Percentiles rank a stretch among this genome's conserved stretches.
Conservation (phyloP, 108 stramenopile genomes). For the Epipyxis sp. region DNA sequence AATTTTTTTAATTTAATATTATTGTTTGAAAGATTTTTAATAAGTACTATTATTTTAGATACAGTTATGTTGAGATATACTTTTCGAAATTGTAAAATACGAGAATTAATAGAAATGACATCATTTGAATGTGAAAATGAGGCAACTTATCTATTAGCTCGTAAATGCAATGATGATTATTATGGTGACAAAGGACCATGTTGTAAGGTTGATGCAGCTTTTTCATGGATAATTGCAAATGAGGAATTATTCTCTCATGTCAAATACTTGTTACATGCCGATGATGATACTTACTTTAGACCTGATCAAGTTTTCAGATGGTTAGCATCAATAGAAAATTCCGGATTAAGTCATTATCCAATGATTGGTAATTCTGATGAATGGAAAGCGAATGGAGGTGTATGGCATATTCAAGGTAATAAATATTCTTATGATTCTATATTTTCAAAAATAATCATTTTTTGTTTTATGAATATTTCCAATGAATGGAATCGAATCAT, state of each 20-base stretch:
- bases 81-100: background rate
- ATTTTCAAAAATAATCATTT: too few relatives aligned
- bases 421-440: too few relatives aligned
- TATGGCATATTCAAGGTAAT: constrained; percentile 23
- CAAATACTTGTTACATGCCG: background rate
- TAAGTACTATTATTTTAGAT: constrained; percentile 13
- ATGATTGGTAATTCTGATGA: background rate
- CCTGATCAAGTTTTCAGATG: background rate
- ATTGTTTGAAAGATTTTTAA: background rate
- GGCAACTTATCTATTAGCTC: background rate
- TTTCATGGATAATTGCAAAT: background rate
- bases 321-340: background rate
- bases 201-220: constrained; percentile 1
- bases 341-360: background rate
- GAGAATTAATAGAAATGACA: background rate
- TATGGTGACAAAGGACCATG: background rate
- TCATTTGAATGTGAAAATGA: background rate
- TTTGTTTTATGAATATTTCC: too few relatives aligned
- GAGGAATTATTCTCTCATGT: background rate
- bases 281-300: constrained; percentile 11
- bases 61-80: background rate
- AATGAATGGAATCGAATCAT: too few relatives aligned
- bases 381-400: background rate
- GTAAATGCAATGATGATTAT: background rate
- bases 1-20: background rate